These are phyloP conservation scores for Chalciporus sphaerocephalus DNA, from an alignment of 768 basidiomycete genomes.

Conservation along the genomic window DNA sequence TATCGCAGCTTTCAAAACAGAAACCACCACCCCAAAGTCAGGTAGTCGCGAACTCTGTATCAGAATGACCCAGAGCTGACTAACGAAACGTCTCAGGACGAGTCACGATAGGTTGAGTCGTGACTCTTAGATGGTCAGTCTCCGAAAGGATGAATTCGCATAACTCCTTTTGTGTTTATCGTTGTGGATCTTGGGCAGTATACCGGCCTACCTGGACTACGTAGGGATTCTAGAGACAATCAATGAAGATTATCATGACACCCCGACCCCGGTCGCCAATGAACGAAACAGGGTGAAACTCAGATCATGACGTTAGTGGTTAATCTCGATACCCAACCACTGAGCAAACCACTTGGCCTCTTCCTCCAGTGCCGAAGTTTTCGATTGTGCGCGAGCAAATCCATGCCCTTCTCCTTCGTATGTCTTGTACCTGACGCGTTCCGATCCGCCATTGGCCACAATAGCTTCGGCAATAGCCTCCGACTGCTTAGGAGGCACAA, in stretches of 20 bases:
- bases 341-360: conserved; percentile 44
- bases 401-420: conserved; percentile 39
- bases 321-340: too few species aligned
- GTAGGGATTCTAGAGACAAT: too few species aligned
- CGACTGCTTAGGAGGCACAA: conserved; percentile 64
- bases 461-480: not conserved
- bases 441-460: not conserved
- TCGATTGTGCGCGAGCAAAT: conserved; percentile 26
- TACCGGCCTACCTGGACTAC: not conserved
- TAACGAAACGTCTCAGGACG: not conserved
- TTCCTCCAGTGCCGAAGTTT: conserved; percentile 25
- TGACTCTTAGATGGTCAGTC: not conserved
- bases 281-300: too few species aligned
- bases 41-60: not conserved
- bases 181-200: not conserved
- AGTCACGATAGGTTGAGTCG: not conserved
- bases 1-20: conserved; percentile 4
- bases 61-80: not conserved
- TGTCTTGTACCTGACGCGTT: conserved; percentile 28
- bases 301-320: too few species aligned
- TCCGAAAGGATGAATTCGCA: not conserved
- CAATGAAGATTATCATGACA: too few species aligned
- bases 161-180: not conserved
- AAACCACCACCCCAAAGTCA: not conserved
- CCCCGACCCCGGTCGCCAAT: too few species aligned